Conservation (phyloP, 352 stramenopile genomes). For the Phytophthora agathidicida region DNA sequence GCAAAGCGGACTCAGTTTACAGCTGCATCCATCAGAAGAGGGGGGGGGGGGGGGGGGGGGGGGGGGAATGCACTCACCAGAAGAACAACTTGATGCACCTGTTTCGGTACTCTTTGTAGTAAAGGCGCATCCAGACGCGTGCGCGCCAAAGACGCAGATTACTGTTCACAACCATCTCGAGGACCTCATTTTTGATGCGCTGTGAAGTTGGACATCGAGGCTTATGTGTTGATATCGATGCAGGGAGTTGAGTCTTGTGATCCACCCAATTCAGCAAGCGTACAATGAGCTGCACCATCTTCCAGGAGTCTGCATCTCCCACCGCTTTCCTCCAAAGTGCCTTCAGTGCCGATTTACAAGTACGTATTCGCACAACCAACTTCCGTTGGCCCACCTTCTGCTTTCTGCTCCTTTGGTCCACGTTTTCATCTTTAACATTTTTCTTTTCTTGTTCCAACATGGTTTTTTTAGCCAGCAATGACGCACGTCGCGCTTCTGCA, state of each 20-base stretch:
- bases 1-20: constrained; percentile 1
- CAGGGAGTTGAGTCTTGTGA: constrained; percentile 43
- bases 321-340: constrained; percentile 12
- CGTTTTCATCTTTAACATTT: too few species aligned
- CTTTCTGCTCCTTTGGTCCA: constrained; percentile 23
- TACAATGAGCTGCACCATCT: constrained; percentile 17
- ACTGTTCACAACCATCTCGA: constrained; percentile 68
- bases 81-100: constrained; percentile 82
- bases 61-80: too few species aligned
- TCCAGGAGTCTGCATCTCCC: constrained; percentile 10
- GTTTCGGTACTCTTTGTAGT: constrained; percentile 79
- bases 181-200: constrained; percentile 52
- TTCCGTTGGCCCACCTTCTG: constrained; percentile 14
- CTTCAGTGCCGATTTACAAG: constrained; percentile 29
- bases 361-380: constrained; percentile 32
- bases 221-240: constrained; percentile 50
- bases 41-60: too few species aligned
- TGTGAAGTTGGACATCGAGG: constrained; percentile 61
- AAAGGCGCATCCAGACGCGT: constrained; percentile 70
- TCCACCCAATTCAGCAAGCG: constrained; percentile 26
- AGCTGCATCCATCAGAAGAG: not conserved
- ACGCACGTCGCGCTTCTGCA: too few species aligned
- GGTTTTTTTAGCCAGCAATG: too few species aligned
- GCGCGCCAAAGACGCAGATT: constrained; percentile 75
- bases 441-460: too few species aligned